These are phyloP conservation scores for Dictyostelium citrinum DNA, from an alignment of 78 protist species.

Conservation along the genomic window DNA sequence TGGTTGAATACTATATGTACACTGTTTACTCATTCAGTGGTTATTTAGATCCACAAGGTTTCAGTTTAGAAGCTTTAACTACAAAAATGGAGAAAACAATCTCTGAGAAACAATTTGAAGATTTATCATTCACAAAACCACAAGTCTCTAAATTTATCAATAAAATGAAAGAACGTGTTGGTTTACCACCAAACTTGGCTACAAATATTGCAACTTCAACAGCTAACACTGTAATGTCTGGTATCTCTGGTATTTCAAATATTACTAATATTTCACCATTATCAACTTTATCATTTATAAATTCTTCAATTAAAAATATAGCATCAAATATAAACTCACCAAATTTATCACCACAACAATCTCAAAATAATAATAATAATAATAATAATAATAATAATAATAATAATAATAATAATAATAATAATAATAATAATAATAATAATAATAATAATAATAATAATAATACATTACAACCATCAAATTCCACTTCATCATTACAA, in stretches of 20 bases:
- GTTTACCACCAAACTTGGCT: background rate
- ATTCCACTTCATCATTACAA: background rate
- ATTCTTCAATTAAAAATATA: slow-evolving; percentile 24
- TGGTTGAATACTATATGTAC: slow-evolving; percentile 77
- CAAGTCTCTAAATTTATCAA: slow-evolving; percentile 20
- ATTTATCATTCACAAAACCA: slow-evolving; percentile 71
- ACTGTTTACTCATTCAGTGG: slow-evolving; percentile 61
- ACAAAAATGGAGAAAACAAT: slow-evolving; percentile 55
- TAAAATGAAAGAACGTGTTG: slow-evolving; percentile 47
- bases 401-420: background rate
- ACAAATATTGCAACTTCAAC: background rate
- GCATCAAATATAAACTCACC: slow-evolving; percentile 18
- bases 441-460: background rate
- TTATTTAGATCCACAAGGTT: slow-evolving; percentile 64
- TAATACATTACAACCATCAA: background rate
- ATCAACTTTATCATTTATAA: slow-evolving; percentile 12
- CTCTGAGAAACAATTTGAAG: slow-evolving; percentile 45
- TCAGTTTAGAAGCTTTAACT: slow-evolving; percentile 64
- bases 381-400: background rate
- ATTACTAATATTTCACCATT: background rate
- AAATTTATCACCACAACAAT: background rate
- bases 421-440: background rate
- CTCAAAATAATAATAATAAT: background rate
- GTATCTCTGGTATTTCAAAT: slow-evolving; percentile 6
- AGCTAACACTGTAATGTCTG: background rate